Evolutionary conservation across 805 yeast species (phyloP), one percentile per base, ranked within the genome.

Genomic region (Candida michaelii): DNA sequence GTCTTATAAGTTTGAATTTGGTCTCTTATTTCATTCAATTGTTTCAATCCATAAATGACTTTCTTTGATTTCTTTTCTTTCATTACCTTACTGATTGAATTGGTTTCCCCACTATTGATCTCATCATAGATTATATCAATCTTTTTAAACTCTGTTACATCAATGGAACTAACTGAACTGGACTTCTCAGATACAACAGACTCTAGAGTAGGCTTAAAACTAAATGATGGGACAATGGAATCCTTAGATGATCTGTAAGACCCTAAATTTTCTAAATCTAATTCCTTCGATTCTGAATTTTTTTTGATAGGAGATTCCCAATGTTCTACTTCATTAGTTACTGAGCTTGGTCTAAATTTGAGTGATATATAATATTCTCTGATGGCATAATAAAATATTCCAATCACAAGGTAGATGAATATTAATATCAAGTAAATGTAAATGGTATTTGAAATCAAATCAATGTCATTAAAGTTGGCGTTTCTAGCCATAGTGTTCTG

Each of bases 371-470:
- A 29, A 18, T 56, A 58, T 45, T 63, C 66, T 36, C 66, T 42
- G 4, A 55, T 32, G 0, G 56, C 65, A 50, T 57, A 63, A 2
- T 49, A 27, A 2, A 52, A 33, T 0, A 51, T 55, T 3, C 62
- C 60, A 3, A 51, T 5, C 1, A 60, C 53, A 3, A 59, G 44
- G 8, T 55, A 47, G 7, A 35, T 41, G 24, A 60, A 50, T 10
- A 60, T 49, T 21, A 62, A 40, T 5, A 55, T 39, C 25, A 60
- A 32, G 38, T 59, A 62, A 8, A 60, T 53, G 42, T 60, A 60
- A 3, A 56, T 45, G 3, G 60, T 49, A 39, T 58, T 60, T 11
- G 65, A 53, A 4, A 62, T 38, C 17, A 59, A 36, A n/a, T 53
- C 57, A 15, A 51, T 50, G 24, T 57, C 51, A 13, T 14, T 21